Evolutionary conservation across 306 rosid genomes (phyloP).

Genomic region (Vicia villosa): DNA sequence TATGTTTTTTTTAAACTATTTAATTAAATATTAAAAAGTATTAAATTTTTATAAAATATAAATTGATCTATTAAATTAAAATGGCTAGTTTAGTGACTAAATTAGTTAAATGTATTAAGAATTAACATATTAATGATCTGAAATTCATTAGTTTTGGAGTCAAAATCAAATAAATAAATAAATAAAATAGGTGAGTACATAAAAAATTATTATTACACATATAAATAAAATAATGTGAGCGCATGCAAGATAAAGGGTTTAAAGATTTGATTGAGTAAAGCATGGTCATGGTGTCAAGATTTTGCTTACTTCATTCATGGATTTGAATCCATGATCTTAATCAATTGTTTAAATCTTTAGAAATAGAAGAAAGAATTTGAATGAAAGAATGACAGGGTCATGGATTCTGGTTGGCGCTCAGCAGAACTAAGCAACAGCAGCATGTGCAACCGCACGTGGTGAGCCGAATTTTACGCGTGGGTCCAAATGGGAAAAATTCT

Average conservation of each 20-base stretch:
- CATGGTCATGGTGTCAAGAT: conserved; percentile 14
- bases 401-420: background rate
- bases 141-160: too few species aligned
- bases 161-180: too few species aligned
- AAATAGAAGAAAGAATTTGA: background rate
- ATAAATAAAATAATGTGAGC: too few species aligned
- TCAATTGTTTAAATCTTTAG: background rate
- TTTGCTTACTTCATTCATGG: background rate
- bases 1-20: too few species aligned
- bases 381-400: background rate
- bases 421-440: background rate
- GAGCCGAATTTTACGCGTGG: conserved; percentile 33
- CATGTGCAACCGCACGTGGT: conserved; percentile 50
- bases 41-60: too few species aligned
- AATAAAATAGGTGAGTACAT: too few species aligned
- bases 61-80: too few species aligned
- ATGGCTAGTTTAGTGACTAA: too few species aligned
- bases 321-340: background rate
- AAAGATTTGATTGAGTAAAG: background rate
- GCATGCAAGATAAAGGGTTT: background rate
- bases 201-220: too few species aligned
- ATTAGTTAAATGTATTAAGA: too few species aligned
- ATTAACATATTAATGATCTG: too few species aligned
- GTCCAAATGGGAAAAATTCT: background rate
- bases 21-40: too few species aligned